These are phyloP conservation scores for Melampsora larici-populina DNA, from an alignment of 1,284 basidiomycete genomes.

Conservation along the genomic window DNA sequence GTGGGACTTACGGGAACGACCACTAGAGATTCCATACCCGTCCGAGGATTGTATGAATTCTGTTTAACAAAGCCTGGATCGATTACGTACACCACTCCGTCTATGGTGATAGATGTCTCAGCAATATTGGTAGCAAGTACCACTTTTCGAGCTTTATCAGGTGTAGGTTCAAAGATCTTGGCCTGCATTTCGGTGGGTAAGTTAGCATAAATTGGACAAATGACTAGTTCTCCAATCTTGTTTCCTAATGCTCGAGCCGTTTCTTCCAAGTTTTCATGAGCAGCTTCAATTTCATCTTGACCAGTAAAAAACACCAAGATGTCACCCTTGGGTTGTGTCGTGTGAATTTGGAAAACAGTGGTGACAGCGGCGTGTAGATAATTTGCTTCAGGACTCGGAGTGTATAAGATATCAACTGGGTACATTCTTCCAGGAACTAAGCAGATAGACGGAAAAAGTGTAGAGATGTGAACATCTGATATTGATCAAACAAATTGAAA, in stretches of 20 bases:
- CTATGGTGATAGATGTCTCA: constrained; percentile 95
- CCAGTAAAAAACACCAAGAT: constrained; percentile 98
- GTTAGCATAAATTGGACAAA: constrained; percentile 98
- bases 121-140: constrained; percentile 98
- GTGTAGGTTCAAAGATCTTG: constrained; percentile 98
- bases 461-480: background rate
- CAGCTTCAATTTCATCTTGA: constrained; percentile 98
- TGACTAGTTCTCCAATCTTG: constrained; percentile 88
- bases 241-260: constrained; percentile 91
- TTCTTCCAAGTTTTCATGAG: constrained; percentile 85
- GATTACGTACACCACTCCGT: constrained; percentile 95
- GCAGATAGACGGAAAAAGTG: background rate
- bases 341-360: constrained; percentile 98
- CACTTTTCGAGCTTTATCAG: constrained; percentile 84
- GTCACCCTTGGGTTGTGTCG: constrained; percentile 96
- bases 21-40: constrained; percentile 90
- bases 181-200: constrained; percentile 98
- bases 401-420: constrained; percentile 98
- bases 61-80: constrained; percentile 98
- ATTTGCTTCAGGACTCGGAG: constrained; percentile 93
- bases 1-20: constrained; percentile 74
- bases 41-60: constrained; percentile 92
- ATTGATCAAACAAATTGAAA: background rate
- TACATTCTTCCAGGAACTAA: constrained; percentile 92
- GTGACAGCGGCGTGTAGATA: constrained; percentile 98